These are phyloP conservation scores for Elongisporangium senticosum DNA, from an alignment of 352 stramenopile species.

Conservation along the genomic window DNA sequence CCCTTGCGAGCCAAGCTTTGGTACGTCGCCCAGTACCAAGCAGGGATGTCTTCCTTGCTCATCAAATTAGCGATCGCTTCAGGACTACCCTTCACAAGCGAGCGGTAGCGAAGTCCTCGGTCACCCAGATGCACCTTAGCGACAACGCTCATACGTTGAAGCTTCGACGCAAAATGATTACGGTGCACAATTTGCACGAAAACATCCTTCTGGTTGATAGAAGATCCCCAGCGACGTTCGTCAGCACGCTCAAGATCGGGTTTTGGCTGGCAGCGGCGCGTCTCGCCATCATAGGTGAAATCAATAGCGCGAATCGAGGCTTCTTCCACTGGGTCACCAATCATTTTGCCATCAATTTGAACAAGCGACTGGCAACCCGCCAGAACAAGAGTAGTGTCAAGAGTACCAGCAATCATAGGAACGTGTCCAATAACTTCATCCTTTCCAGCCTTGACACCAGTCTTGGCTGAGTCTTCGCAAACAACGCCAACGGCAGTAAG, in stretches of 20 bases:
- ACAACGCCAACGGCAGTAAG: conserved; percentile 92
- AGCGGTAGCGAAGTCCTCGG: conserved; percentile 66
- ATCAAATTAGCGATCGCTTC: conserved; percentile 90
- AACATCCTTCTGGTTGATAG: conserved; percentile 72
- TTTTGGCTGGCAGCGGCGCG: conserved; percentile 69
- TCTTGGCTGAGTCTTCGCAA: conserved; percentile 58
- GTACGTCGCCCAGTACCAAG: conserved; percentile 89
- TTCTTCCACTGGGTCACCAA: conserved; percentile 98
- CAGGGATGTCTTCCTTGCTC: conserved; percentile 69
- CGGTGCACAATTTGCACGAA: conserved; percentile 90
- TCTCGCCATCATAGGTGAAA: conserved; percentile 82
- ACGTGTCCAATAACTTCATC: conserved; percentile 60
- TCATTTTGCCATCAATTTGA: conserved; percentile 93
- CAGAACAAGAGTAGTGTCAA: conserved; percentile 78
- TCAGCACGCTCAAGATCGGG: conserved; percentile 58
- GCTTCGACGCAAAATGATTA: conserved; percentile 94
- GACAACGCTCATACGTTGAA: conserved; percentile 97
- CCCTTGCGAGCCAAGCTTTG: conserved; percentile 74
- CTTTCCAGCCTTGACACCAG: conserved; percentile 12
- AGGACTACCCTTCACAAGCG: conserved; percentile 96
- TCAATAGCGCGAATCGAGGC: conserved; percentile 96
- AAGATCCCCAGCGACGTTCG: conserved; percentile 66
- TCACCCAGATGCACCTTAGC: conserved; percentile 80
- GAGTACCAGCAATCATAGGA: conserved; percentile 78
- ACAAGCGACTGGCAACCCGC: conserved; percentile 97